Evolutionary conservation across 2,329 filamentous ascomycete species (phyloP).

Genomic region (Fusarium praegraminearum): DNA sequence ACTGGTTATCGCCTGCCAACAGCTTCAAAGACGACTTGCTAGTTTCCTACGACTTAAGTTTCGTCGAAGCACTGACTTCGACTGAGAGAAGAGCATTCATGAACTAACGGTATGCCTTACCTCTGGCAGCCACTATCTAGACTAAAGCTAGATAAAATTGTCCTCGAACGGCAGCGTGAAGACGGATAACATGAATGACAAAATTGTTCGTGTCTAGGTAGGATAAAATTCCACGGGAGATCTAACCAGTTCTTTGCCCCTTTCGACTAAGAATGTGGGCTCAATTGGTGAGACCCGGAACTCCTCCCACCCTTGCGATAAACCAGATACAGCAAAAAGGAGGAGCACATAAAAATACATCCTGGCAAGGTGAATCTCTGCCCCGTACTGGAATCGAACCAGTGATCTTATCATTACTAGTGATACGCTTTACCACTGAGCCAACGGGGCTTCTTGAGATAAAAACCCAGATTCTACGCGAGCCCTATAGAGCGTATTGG

Average conservation of each 20-base stretch:
- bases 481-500: not conserved
- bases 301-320: no score
- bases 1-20: not conserved
- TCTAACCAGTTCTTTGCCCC: not conserved
- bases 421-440: slow-evolving; percentile 1
- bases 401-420: slow-evolving; percentile 2
- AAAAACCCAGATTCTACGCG: not conserved
- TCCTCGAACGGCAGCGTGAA: not conserved
- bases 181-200: not conserved
- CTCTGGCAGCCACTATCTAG: not conserved
- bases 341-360: not conserved
- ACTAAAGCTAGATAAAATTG: not conserved
- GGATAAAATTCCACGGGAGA: not conserved
- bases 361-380: not conserved
- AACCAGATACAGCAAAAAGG: not conserved
- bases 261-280: not conserved
- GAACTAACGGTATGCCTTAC: no score
- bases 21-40: no score
- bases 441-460: not conserved
- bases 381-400: slow-evolving; percentile 4
- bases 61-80: no score
- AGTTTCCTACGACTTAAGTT: not conserved
- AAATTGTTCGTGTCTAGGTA: no score
- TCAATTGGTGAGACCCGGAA: not conserved
- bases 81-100: not conserved